Percentiles rank a stretch among this genome's conserved stretches.
These are phyloP conservation scores for Deinandra increscens DNA, from an alignment of 129 eudicot genomes.

Conservation along the genomic window DNA sequence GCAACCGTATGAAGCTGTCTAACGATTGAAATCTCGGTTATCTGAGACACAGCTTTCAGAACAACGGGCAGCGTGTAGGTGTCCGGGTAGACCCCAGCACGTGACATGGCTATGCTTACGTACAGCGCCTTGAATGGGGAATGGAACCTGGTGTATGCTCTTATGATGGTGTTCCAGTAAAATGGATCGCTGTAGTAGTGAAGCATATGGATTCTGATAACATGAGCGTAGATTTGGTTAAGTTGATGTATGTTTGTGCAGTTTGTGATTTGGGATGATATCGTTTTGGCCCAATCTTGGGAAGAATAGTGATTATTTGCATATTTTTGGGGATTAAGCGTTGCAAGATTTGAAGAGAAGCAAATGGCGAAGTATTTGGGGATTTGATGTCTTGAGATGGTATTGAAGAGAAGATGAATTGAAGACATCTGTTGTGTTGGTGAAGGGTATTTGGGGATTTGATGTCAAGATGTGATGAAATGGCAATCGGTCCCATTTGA, in stretches of 20 bases:
- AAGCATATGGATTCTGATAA: constrained; percentile 62
- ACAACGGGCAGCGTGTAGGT: constrained; percentile 65
- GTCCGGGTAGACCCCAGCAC: constrained; percentile 63
- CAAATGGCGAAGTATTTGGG: constrained; percentile 29
- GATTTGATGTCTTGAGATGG: constrained; percentile 11
- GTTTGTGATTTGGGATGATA: constrained; percentile 50
- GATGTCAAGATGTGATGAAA: no score
- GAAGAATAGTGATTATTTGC: neutral
- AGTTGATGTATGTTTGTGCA: constrained; percentile 48
- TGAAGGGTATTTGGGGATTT: no score
- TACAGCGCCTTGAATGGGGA: constrained; percentile 47
- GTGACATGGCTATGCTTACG: constrained; percentile 46
- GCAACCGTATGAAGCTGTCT: constrained; percentile 52
- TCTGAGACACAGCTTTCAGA: constrained; percentile 49
- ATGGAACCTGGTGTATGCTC: constrained; percentile 48
- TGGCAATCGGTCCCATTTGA: no score
- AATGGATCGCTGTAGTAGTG: constrained; percentile 38
- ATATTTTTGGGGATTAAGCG: constrained; percentile 7
- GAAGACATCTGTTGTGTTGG: constrained; percentile 16
- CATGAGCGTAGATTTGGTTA: constrained; percentile 47
- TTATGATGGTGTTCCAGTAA: constrained; percentile 64
- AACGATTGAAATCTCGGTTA: constrained; percentile 20
- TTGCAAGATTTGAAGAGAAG: constrained; percentile 14
- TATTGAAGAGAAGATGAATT: constrained; percentile 12
- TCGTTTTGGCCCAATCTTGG: constrained; percentile 39